phyloP scores from a whole-genome alignment of 2,329 filamentous ascomycete genomes.

The Colletotrichum musicola region DNA sequence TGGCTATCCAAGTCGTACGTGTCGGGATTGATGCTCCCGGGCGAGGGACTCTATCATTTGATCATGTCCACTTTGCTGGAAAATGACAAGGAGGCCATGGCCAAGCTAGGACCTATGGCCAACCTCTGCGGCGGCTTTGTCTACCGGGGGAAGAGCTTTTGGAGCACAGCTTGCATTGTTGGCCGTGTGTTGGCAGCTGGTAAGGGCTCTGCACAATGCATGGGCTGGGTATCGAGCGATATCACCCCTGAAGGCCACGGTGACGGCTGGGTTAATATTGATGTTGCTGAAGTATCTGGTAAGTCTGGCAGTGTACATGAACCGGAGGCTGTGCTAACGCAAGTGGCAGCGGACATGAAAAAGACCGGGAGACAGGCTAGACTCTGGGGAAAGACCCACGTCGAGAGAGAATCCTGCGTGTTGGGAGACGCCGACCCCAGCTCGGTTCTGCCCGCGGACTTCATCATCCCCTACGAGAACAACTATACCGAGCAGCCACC shows the following conservation, averaged over 20 bases:
- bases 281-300: constrained; percentile 66
- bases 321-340: constrained; percentile 24
- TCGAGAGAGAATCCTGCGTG: constrained; percentile 72
- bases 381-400: constrained; percentile 69
- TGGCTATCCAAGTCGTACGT: constrained; percentile 78
- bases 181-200: constrained; percentile 74
- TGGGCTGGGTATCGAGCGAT: constrained; percentile 77
- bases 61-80: constrained; percentile 76
- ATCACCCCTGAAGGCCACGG: constrained; percentile 63
- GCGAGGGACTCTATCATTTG: constrained; percentile 72
- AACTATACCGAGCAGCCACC: constrained; percentile 63
- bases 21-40: constrained; percentile 74
- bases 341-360: constrained; percentile 59
- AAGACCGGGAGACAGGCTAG: constrained; percentile 68
- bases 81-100: constrained; percentile 71
- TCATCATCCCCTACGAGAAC: constrained; percentile 71
- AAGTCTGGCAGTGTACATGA: constrained; percentile 43
- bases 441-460: constrained; percentile 70
- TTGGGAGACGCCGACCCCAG: constrained; percentile 68
- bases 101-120: constrained; percentile 69
- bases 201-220: constrained; percentile 72
- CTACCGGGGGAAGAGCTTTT: constrained; percentile 74
- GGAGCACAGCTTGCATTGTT: constrained; percentile 75
- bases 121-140: constrained; percentile 75
- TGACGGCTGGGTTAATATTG: constrained; percentile 72